Percentiles rank a stretch among this genome's conserved stretches.
phyloP scores from a whole-genome alignment of 2,329 filamentous ascomycete genomes.

The Ambrosiella beaveri region DNA sequence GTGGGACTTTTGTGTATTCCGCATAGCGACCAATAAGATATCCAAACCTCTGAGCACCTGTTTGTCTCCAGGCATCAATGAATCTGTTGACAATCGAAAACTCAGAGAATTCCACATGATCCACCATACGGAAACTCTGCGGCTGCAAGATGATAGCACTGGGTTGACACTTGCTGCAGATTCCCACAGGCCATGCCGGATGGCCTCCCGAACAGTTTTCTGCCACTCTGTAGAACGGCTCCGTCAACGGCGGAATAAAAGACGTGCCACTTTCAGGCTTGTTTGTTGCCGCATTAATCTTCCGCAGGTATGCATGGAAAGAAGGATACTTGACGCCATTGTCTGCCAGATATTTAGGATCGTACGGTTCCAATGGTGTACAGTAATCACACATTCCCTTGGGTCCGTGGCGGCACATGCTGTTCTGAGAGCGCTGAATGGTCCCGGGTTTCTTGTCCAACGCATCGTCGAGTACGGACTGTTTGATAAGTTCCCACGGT shows the following conservation, averaged over 20 bases:
- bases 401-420: slow-evolving; percentile 88
- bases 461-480: slow-evolving; percentile 71
- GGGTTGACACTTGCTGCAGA: slow-evolving; percentile 95
- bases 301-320: slow-evolving; percentile 85
- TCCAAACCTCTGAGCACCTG: slow-evolving; percentile 67
- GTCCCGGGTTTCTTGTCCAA: slow-evolving; percentile 83
- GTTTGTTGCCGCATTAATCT: slow-evolving; percentile 91
- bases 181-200: slow-evolving; percentile 83
- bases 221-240: slow-evolving; percentile 82
- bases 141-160: slow-evolving; percentile 91
- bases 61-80: slow-evolving; percentile 79
- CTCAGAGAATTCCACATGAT: slow-evolving; percentile 90
- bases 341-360: slow-evolving; percentile 71
- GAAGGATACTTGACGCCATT: slow-evolving; percentile 99
- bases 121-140: slow-evolving; percentile 89
- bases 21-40: slow-evolving; percentile 83
- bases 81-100: slow-evolving; percentile 74
- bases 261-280: slow-evolving; percentile 86
- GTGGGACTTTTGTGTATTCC: slow-evolving; percentile 79
- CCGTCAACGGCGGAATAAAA: slow-evolving; percentile 85
- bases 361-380: slow-evolving; percentile 89
- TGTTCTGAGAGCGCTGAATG: slow-evolving; percentile 59
- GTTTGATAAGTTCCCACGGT: slow-evolving; percentile 72
- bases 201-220: slow-evolving; percentile 85
- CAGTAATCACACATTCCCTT: slow-evolving; percentile 99